Base-by-base conservation (phyloP, 2,329 filamentous ascomycete genomes). In the Aspergillus sp. region DNA sequence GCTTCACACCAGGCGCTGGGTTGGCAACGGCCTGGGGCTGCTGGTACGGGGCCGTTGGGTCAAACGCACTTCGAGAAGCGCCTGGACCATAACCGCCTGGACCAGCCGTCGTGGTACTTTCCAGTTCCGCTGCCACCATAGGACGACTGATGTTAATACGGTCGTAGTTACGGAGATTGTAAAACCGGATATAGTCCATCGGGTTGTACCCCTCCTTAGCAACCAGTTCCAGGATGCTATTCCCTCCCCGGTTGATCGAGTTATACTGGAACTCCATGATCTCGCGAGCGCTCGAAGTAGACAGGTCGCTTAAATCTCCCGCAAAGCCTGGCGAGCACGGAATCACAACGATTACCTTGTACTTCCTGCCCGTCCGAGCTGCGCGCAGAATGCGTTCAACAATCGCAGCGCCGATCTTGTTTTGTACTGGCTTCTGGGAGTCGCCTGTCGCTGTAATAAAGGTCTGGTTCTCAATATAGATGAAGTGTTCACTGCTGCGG, bases 251-350 rank as follows among this genome's bases (percentile, higher is more conserved):
- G 63, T 86, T 90, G 57, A 98, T 94, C 0, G 88, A 94, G 69
- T 94, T 94, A 74, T 93, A 98, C 65, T 97, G 93, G 64, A 94
- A 97, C 64, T 97, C 90, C 88, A 98, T 97, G 59, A 97, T 98
- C 7, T 90, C 91, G 41, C 88, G 73, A 0, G 91, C 97, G 7
- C 91, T 91, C 1, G 82, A 80, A 0, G 89, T 89, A 5, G 86
- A 88, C 53, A 91, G 83, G 10, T 90, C 83, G 46, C 87, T 75
- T 33, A 98, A 74, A 61, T 97, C 91, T 41, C 93, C 91, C 0
- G 91, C 90, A 58, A 98, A 98, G 0, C 89, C 93, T 2, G 93
- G 91, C 42, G 98, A 84, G 0, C 88, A 84, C 1, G 93, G 93
- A 43, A 97, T 94, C 19, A 97, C 58, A 44, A 95, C 79, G 50